These are phyloP conservation scores for Mucor plumbeus DNA, from an alignment of 371 early-diverging fungal genomes.

Conservation along the genomic window DNA sequence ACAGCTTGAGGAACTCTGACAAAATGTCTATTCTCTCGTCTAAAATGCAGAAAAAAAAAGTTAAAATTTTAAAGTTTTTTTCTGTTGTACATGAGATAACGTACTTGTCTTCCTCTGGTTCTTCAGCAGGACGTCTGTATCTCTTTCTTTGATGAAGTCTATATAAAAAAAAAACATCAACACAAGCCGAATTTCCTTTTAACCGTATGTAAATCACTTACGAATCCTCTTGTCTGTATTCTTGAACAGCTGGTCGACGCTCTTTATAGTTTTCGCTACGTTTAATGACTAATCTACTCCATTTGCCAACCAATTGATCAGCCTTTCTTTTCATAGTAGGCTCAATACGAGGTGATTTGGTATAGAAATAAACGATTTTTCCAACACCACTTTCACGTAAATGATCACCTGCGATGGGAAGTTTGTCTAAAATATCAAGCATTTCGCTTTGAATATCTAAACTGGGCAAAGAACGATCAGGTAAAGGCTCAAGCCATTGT, in stretches of 20 bases:
- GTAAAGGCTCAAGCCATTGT: constrained; percentile 96
- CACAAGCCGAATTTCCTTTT: neutral
- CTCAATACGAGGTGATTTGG: constrained; percentile 85
- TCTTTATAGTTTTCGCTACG: constrained; percentile 82
- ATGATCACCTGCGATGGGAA: constrained; percentile 88
- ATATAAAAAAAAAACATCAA: neutral
- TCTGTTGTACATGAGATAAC: constrained; percentile 11
- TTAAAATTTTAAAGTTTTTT: neutral
- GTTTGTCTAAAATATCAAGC: constrained; percentile 74
- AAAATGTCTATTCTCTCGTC: constrained; percentile 28
- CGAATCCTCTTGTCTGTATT: constrained; percentile 48
- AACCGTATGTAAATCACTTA: constrained; percentile 23
- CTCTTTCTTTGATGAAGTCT: constrained; percentile 39
- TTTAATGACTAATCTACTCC: constrained; percentile 87
- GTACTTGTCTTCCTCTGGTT: constrained; percentile 37
- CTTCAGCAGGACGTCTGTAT: constrained; percentile 31
- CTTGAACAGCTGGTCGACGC: constrained; percentile 45
- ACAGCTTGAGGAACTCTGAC: constrained; percentile 54
- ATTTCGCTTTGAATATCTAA: constrained; percentile 90
- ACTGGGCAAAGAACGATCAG: constrained; percentile 94
- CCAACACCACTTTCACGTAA: constrained; percentile 92
- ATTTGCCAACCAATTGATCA: constrained; percentile 82
- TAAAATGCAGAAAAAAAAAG: neutral
- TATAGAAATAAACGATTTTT: constrained; percentile 93
- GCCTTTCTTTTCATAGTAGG: constrained; percentile 79